Base-by-base conservation (phyloP, 2,329 filamentous ascomycete genomes). In the Microthyrium microscopicum region DNA sequence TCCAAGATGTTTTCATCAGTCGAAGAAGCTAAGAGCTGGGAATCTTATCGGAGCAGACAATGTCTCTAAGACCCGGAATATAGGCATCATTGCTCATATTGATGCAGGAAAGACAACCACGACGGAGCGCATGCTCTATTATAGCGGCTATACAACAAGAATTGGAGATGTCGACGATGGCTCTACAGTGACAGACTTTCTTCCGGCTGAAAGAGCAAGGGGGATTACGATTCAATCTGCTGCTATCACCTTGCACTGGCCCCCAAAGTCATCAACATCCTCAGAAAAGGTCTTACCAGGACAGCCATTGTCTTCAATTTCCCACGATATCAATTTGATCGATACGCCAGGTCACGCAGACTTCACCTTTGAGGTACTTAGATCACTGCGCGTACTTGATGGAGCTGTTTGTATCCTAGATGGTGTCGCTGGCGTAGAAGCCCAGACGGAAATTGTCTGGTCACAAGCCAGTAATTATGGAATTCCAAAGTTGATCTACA, bases 21-120 rank as follows among this genome's bases (percentile, higher is more conserved):
- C n/a, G n/a, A n/a, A n/a, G n/a, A n/a, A n/a, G n/a, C n/a, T n/a
- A n/a, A n/a, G n/a, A n/a, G n/a, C n/a, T n/a, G n/a, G n/a, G n/a
- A n/a, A n/a, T n/a, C n/a, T n/a, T n/a, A n/a, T n/a, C n/a, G n/a
- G n/a, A n/a, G n/a, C 9, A 25, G 27, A 29, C 16, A 16, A 49
- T 39, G 59, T 73, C 13, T 63, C 70, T 25, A 70, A 70, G 46
- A 89, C 85, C 33, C 70, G 87, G 45, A 98, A 98, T 51, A 94
- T 98, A 51, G 89, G 89, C 40, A 95, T 98, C 44, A 94, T 98
- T 54, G 89, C 89, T 39, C 89, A 98, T 55, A 93, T 98, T 42
- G 89, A 95, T 73, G 89, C 89, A 8, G 89, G 89, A 6, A 98
- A 98, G 64, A 98, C 89, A 1, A 95, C 89, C 0, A 98, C 89